Base-by-base conservation (phyloP, 225 moss, liverwort and hornwort genomes). In the Polytrichum formosum region DNA sequence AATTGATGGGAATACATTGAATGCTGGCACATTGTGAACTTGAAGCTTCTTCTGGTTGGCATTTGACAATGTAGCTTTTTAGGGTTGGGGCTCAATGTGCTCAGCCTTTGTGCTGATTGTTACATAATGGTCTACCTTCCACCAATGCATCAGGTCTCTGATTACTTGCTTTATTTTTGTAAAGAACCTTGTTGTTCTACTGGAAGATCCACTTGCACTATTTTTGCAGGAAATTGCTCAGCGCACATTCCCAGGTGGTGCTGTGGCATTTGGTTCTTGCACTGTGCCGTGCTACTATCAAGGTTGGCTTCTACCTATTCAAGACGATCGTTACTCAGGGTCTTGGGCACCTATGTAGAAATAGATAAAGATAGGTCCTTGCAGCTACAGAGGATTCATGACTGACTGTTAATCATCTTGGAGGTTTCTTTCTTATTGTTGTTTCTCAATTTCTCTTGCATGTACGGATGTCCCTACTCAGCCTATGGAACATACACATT, bases 401-500 rank as follows among this genome's bases (percentile, higher is more conserved):
- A 46, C 16, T 46, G 46, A 46, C 46, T 46, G 46, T 46, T 16
- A 13, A 13, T 13, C 10, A 37, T 46, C 16, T 10, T 46, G 46
- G 46, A 46, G 13, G 46, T 0, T 46, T 46, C 8, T 46, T 3
- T 13, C 46, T 46, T 3, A 46, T 46, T 13, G 13, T 16, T 46
- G 46, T 46, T 1, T 67, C 59, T 18, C 13, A 31, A 58, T 19
- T 30, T 72, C 61, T 72, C 56, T 71, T 76, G 83, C 70, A 79
- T 71, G 76, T 70, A 61, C 26, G 79, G 64, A 71, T 60, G 68
- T 71, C 72, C 54, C 53, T 71, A 61, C 73, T 70, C 79, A 90
- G 91, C 89, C 53, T 89, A 84, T 73, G 91, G 91, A 75, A 91
- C 91, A 18, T 91, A 89, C 72, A 91, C 91, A 18, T 91, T 81